These are phyloP conservation scores for Aspergillus pseudonomiae DNA, from an alignment of 2,329 filamentous ascomycete species.

Conservation along the genomic window DNA sequence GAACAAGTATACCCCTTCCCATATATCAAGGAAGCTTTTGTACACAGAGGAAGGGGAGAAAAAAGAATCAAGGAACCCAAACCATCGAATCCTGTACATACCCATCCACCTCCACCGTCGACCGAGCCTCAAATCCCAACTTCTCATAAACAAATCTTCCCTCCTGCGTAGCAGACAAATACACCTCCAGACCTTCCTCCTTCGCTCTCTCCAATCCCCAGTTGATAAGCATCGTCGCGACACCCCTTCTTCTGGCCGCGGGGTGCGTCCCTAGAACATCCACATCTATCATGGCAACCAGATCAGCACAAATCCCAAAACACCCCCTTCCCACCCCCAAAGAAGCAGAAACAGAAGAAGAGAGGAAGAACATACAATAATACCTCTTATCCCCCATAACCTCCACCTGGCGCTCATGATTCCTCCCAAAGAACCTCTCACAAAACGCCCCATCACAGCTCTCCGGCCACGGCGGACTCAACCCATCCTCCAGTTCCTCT, in stretches of 20 bases:
- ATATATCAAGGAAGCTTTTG: too few relatives aligned
- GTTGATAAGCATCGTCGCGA: slow-evolving; percentile 34
- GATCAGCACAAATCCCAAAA: background rate
- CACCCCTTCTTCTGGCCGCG: slow-evolving; percentile 24
- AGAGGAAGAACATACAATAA: slow-evolving; percentile 26
- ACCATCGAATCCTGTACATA: slow-evolving; percentile 16
- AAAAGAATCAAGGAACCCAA: background rate
- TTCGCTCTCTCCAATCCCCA: slow-evolving; percentile 43
- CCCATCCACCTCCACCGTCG: slow-evolving; percentile 7
- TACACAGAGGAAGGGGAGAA: too few relatives aligned
- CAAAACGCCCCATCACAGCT: slow-evolving; percentile 24
- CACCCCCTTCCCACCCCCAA: background rate
- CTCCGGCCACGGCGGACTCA: slow-evolving; percentile 16
- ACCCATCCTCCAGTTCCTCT: background rate
- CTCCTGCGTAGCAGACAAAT: slow-evolving; percentile 38
- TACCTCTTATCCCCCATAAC: slow-evolving; percentile 26
- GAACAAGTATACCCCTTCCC: too few relatives aligned
- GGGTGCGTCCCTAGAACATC: slow-evolving; percentile 30
- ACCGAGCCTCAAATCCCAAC: slow-evolving; percentile 38
- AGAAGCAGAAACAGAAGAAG: background rate
- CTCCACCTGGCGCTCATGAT: slow-evolving; percentile 17
- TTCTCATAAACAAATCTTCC: slow-evolving; percentile 44
- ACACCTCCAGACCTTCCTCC: slow-evolving; percentile 37
- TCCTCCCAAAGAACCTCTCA: slow-evolving; percentile 23
- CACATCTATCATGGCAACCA: slow-evolving; percentile 21